A percentile compares a stretch with the other conserved stretches of the same genome.
phyloP scores from a whole-genome alignment of 2,329 filamentous ascomycete species.

The Coniochaeta prunicola region DNA sequence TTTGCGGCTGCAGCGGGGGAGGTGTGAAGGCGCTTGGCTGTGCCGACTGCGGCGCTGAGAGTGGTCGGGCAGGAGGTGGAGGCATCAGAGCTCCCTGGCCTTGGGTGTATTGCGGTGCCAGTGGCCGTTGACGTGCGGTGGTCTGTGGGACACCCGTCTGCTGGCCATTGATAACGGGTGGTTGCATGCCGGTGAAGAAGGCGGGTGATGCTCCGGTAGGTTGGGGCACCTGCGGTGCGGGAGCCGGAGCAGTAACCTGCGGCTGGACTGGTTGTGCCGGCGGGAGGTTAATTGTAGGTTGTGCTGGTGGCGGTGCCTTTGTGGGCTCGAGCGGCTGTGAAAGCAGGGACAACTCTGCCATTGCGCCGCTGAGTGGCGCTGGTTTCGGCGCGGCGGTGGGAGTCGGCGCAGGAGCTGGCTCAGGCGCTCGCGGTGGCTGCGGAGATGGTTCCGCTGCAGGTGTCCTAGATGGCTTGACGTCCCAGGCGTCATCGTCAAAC shows the following conservation, averaged over 20 bases:
- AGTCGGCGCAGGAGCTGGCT: conserved; percentile 23
- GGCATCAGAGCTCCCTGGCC: conserved; percentile 59
- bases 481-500: conserved; percentile 97
- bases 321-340: conserved; percentile 45
- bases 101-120: conserved; percentile 56
- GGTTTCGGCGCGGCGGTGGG: conserved; percentile 21
- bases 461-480: conserved; percentile 75
- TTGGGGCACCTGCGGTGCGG: conserved; percentile 31
- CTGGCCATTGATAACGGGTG: conserved; percentile 31
- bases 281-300: conserved; percentile 23
- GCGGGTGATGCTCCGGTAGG: conserved; percentile 49
- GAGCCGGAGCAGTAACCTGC: conserved; percentile 15
- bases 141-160: conserved; percentile 29
- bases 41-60: conserved; percentile 80
- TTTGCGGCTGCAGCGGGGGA: conserved; percentile 72
- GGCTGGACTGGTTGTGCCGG: conserved; percentile 20
- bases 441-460: conserved; percentile 15
- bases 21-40: conserved; percentile 67
- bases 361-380: conserved; percentile 58
- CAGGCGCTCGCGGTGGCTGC: conserved; percentile 11
- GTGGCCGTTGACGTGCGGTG: conserved; percentile 58
- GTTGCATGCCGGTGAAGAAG: conserved; percentile 45
- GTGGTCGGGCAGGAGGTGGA: conserved; percentile 70
- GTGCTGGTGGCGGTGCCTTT: conserved; percentile 20
- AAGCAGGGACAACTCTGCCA: conserved; percentile 50